A percentile compares a stretch with the other conserved stretches of the same genome.
Conservation (phyloP, 1,139 yeast species). For the Debaryomyces sp. region DNA sequence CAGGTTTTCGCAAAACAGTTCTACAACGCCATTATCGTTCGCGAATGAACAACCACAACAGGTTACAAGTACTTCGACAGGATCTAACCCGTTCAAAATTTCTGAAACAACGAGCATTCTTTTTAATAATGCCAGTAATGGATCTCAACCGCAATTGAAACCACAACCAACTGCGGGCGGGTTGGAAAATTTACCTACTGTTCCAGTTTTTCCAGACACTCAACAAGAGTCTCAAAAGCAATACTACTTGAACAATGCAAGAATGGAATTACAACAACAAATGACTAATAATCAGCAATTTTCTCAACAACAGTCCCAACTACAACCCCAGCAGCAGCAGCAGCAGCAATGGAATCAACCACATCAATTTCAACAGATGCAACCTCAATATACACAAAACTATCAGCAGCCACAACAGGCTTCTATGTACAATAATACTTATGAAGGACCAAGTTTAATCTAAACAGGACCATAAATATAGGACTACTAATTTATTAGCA, state of each 20-base stretch:
- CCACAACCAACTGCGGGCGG: constrained; percentile 71
- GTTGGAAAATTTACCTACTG: constrained; percentile 59
- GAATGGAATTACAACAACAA: constrained; percentile 40
- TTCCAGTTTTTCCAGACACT: constrained; percentile 69
- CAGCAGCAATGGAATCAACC: constrained; percentile 12
- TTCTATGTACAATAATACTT: constrained; percentile 12
- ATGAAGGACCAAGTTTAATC: constrained; percentile 36
- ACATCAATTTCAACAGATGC: constrained; percentile 7
- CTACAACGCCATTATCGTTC: constrained; percentile 41
- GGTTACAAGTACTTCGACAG: constrained; percentile 35
- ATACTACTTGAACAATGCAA: constrained; percentile 40
- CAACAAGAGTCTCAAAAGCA: constrained; percentile 45
- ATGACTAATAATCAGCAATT: constrained; percentile 21
- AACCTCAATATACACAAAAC: constrained; percentile 9
- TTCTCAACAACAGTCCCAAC: constrained; percentile 2
- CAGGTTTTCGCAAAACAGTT: constrained; percentile 36
- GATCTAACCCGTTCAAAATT: constrained; percentile 50
- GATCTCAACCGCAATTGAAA: constrained; percentile 30
- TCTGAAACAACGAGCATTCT: constrained; percentile 39
- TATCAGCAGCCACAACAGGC: constrained; percentile 11
- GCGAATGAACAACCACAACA: constrained; percentile 24
- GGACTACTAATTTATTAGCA: background rate
- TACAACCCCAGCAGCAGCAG: constrained; percentile 7
- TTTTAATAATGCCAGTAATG: constrained; percentile 28
- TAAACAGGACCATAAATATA: background rate